A percentile compares a stretch with the other conserved stretches of the same genome.
phyloP scores from a whole-genome alignment of 176 grass and related monocot species.

The Musa itinerans region DNA sequence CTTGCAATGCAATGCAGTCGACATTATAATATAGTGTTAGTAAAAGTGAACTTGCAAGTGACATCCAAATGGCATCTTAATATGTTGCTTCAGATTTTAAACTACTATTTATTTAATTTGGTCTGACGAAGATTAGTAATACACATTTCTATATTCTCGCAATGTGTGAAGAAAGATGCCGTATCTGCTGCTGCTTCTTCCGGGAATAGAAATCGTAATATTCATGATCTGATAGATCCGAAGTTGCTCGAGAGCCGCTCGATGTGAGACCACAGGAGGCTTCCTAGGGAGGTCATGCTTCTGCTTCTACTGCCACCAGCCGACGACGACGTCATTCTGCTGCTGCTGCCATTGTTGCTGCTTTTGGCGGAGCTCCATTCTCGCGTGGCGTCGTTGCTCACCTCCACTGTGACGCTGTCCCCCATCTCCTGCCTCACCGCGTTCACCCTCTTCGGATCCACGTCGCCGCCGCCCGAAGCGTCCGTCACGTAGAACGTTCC shows the following conservation, averaged over 20 bases:
- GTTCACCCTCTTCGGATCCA: slow-evolving; percentile 1
- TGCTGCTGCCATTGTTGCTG: neutral
- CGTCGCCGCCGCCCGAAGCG: slow-evolving; percentile 5
- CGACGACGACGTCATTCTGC: neutral
- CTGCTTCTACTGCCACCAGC: no score
- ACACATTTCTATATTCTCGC: no score
- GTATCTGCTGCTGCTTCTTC: neutral
- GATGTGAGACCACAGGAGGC: slow-evolving; percentile 17
- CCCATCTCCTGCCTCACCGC: slow-evolving; percentile 4
- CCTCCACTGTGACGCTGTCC: neutral
- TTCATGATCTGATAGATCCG: slow-evolving; percentile 12
- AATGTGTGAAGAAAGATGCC: neutral
- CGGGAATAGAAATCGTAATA: neutral
- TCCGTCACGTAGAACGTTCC: slow-evolving; percentile 13
- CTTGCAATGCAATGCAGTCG: no score
- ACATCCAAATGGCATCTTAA: no score
- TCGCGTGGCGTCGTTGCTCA: no score
- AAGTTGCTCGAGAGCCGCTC: slow-evolving; percentile 16
- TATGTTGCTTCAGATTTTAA: no score
- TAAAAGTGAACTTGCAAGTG: no score
- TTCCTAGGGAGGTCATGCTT: neutral
- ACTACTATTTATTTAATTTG: no score
- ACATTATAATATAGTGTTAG: no score
- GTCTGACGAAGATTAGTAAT: no score
- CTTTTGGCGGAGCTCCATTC: slow-evolving; percentile 17